A percentile compares a stretch with the other conserved stretches of the same genome.
phyloP scores from a whole-genome alignment of 192 early-diverging fungal species.

The Linnemannia hyalina region DNA sequence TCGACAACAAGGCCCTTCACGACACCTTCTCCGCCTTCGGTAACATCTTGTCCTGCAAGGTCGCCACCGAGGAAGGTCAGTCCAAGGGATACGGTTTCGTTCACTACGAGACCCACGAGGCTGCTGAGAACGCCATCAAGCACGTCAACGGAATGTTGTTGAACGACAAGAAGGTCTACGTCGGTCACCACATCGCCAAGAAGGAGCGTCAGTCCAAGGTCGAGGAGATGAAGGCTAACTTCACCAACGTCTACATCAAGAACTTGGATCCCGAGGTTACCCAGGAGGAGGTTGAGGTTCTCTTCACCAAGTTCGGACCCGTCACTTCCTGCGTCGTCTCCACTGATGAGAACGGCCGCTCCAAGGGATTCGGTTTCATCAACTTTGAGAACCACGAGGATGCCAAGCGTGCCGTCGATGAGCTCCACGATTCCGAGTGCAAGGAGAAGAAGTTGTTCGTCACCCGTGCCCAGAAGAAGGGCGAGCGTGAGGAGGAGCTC shows the following conservation, averaged over 20 bases:
- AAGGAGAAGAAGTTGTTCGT: slow-evolving; percentile 95
- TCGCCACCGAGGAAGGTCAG: slow-evolving; percentile 86
- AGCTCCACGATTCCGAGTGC: slow-evolving; percentile 93
- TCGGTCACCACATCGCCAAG: slow-evolving; percentile 92
- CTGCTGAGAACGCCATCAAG: slow-evolving; percentile 95
- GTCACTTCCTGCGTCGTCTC: slow-evolving; percentile 87
- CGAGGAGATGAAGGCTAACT: slow-evolving; percentile 90
- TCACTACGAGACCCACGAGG: slow-evolving; percentile 96
- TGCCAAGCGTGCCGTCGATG: slow-evolving; percentile 89
- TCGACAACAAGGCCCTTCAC: slow-evolving; percentile 97
- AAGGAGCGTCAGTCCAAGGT: slow-evolving; percentile 93
- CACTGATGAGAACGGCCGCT: slow-evolving; percentile 84
- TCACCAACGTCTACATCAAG: slow-evolving; percentile 99
- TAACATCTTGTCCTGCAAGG: slow-evolving; percentile 97
- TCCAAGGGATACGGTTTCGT: slow-evolving; percentile 99
- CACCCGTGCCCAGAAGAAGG: slow-evolving; percentile 98
- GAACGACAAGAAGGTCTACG: slow-evolving; percentile 98
- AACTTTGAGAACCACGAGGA: slow-evolving; percentile 95
- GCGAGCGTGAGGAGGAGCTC: slow-evolving; percentile 97
- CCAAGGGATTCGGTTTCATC: slow-evolving; percentile 97
- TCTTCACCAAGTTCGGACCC: slow-evolving; percentile 86
- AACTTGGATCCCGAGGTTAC: slow-evolving; percentile 87
- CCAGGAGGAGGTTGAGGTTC: slow-evolving; percentile 80
- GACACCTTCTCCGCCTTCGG: slow-evolving; percentile 99
- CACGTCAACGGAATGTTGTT: slow-evolving; percentile 99